Evolutionary conservation across 2,329 filamentous ascomycete species (phyloP).

Genomic region (Aureobasidium pullulans): DNA sequence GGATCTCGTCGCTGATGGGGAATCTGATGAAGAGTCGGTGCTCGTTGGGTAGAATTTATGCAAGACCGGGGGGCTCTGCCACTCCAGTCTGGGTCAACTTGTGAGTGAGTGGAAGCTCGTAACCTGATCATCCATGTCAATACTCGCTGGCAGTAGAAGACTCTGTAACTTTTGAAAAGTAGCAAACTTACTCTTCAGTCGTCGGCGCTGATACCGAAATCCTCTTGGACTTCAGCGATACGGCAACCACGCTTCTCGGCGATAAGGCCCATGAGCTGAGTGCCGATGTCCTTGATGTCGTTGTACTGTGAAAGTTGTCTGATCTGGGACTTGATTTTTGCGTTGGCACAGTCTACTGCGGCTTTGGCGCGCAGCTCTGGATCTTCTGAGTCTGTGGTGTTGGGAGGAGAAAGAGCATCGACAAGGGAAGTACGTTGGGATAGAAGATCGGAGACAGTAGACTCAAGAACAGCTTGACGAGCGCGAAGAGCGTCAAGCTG

Average conservation of each 20-base stretch:
- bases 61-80: too few species aligned
- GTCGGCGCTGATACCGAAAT: slow-evolving; percentile 38
- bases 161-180: too few species aligned
- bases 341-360: slow-evolving; percentile 38
- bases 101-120: too few species aligned
- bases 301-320: slow-evolving; percentile 61
- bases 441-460: slow-evolving; percentile 41
- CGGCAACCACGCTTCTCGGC: slow-evolving; percentile 56
- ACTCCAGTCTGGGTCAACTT: too few species aligned
- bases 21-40: too few species aligned
- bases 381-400: slow-evolving; percentile 1
- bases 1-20: too few species aligned
- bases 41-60: too few species aligned
- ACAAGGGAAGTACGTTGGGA: slow-evolving; percentile 34
- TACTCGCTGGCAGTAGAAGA: not conserved
- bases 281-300: slow-evolving; percentile 61
- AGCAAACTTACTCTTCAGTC: slow-evolving; percentile 29
- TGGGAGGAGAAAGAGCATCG: slow-evolving; percentile 25
- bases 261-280: slow-evolving; percentile 59
- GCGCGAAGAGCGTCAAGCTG: slow-evolving; percentile 18
- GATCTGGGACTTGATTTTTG: slow-evolving; percentile 56
- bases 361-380: slow-evolving; percentile 16
- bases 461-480: slow-evolving; percentile 35
- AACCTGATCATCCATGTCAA: not conserved
- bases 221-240: slow-evolving; percentile 42